Base-by-base conservation (phyloP, 1,139 yeast genomes). In the Yamadazyma pseudoaaseri region DNA sequence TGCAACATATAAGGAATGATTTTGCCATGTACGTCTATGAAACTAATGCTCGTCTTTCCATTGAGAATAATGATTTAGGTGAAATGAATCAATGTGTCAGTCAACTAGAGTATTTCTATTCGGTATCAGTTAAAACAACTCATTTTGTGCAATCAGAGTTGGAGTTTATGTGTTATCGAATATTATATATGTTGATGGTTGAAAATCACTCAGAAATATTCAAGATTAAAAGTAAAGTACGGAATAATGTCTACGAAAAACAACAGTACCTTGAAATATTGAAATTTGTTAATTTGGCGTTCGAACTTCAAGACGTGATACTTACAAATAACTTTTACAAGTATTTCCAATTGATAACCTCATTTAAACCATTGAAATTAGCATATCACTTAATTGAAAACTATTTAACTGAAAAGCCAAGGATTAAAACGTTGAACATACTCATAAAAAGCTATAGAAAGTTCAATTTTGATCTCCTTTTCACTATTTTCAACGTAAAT, bases 1-100 rank as follows among this genome's bases (percentile, higher is more conserved):
- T 92, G 6, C 98, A 92, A 58, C 86, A 86, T 54, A 81, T 92
- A 30, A 83, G 81, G 49, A 79, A 81, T 51, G 82, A 77, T 30
- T 86, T 92, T 51, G 77, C 96, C 0, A 76, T 87, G 8, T 54
- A 62, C 35, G 96, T 89, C 0, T 92, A 92, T 56, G 95, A 87
- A 56, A 73, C 79, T 3, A 95, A 92, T 57, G 95, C 95, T 5
- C 74, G 89, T 31, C 67, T 90, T n/a, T 95, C 97, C 0, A 70
- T 92, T 26, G 84, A 81, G 45, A 80, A 83, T 52, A 71, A 76
- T 31, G 98, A 92, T 56, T 60, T 90, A 45, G 97, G 97, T 5
- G 98, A 92, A 54, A 90, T 85, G 58, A 92, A 92, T 58, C 97
- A 92, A 55, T 92, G 98, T 54, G 95, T 86, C 54, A 80, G 95